These are phyloP conservation scores for Pseudonitzschia multiseries DNA, from an alignment of 108 stramenopile species.

Conservation along the genomic window DNA sequence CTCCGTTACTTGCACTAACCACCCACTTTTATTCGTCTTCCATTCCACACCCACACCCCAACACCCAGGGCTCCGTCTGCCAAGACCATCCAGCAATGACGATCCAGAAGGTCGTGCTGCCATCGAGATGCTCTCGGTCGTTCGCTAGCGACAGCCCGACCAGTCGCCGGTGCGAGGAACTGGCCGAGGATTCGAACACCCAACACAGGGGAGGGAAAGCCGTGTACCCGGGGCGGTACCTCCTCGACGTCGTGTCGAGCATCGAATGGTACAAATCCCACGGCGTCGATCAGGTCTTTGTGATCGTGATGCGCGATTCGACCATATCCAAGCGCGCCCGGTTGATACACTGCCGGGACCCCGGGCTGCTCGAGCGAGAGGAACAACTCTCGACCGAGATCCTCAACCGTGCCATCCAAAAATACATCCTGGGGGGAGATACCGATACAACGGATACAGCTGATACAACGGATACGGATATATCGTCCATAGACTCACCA, in stretches of 20 bases:
- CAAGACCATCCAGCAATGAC: neutral
- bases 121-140: neutral
- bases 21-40: neutral
- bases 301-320: slow-evolving; percentile 29
- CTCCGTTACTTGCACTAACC: too few species aligned
- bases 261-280: slow-evolving; percentile 34
- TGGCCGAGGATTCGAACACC: neutral
- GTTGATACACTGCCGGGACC: slow-evolving; percentile 13
- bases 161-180: neutral
- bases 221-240: slow-evolving; percentile 26
- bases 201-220: neutral
- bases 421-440: slow-evolving; percentile 19
- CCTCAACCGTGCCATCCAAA: slow-evolving; percentile 28
- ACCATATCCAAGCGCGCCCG: neutral
- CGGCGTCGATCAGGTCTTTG: slow-evolving; percentile 30
- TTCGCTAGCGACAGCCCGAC: neutral
- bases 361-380: slow-evolving; percentile 14
- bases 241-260: slow-evolving; percentile 27
- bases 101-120: neutral
- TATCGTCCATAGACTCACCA: neutral
- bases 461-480: too few species aligned
- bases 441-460: too few species aligned
- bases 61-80: neutral
- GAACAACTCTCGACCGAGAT: slow-evolving; percentile 30
- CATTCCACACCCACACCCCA: neutral